Evolutionary conservation across 495 filamentous ascomycete genomes (phyloP).

Genomic region (Neurospora sp.): DNA sequence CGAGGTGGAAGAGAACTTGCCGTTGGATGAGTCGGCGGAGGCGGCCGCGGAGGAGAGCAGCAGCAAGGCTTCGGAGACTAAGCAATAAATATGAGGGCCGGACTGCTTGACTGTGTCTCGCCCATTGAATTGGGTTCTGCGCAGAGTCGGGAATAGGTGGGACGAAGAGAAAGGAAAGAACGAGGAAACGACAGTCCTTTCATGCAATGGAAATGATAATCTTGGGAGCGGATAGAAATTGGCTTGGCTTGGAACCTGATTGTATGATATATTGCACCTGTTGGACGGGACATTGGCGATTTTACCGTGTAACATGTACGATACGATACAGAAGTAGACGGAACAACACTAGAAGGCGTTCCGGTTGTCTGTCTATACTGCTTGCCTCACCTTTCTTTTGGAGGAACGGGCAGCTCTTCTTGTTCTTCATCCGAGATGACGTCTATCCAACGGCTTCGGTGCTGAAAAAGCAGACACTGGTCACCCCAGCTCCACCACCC

Average conservation of each 20-base stretch:
- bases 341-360: neutral
- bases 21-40: constrained; percentile 5
- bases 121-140: neutral
- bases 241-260: neutral
- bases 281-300: neutral
- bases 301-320: neutral
- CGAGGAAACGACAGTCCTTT: neutral
- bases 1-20: constrained; percentile 16
- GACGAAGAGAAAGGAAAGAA: neutral
- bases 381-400: neutral
- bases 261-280: neutral
- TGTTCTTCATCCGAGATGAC: neutral
- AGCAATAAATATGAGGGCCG: neutral
- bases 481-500: constrained; percentile 90
- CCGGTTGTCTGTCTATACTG: neutral
- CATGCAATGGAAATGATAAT: neutral
- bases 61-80: neutral
- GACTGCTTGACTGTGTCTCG: neutral
- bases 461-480: constrained; percentile 75
- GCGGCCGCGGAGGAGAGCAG: constrained; percentile 8
- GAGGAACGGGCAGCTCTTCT: neutral
- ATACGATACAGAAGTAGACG: neutral
- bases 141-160: neutral
- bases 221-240: neutral
- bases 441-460: constrained; percentile 52